Evolutionary conservation across 768 basidiomycete genomes (phyloP), one percentile per base, ranked within the genome.

Genomic region (Saitozyma podzolica): DNA sequence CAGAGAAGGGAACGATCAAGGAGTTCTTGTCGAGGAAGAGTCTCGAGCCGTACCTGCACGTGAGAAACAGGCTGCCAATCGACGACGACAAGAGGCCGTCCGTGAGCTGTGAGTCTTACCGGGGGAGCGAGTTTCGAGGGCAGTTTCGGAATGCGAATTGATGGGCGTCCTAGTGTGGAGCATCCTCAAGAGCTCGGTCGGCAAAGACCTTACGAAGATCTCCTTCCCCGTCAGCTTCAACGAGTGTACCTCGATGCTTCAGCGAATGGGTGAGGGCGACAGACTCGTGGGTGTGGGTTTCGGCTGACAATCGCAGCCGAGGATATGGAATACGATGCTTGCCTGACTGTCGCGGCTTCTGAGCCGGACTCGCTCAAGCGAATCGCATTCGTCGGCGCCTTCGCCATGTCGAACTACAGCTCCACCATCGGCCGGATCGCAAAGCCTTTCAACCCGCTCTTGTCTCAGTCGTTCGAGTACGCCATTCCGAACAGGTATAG

Each of bases 241-340:
- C 71, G 80, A 81, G 66, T 79, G 92, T 39, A 96, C 93, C 54
- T 93, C 91, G 73, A 97, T 98, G 94, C 78, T 98, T 63, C 91
- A 98, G 81, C 83, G 94, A 54, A 98, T 97, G 84, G 90, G 70
- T 72, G 40, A 65, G 70, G 58, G 48, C 40, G 19, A 40, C 20
- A 47, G 1, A 47, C n/a, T 51, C 19, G n/a, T 4, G 37, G 42
- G 40, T 45, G 6, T 17, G 43, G 41, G 14, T 17, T 3, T 10
- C 45, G 16, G 45, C 63, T 67, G 54, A 61, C 40, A n/a, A 10
- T 45, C 3, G 9, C 39, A 69, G 73, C 93, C 10, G 94, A 98
- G 80, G 94, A 98, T 80, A 95, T 95, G 91, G 94, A 96, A 78
- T 96, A 94, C 80, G 88, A 90, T 0, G 91, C 92, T 68, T 95